These are phyloP conservation scores for Ogataea glucozyma DNA, from an alignment of 805 yeast species.

Conservation along the genomic window DNA sequence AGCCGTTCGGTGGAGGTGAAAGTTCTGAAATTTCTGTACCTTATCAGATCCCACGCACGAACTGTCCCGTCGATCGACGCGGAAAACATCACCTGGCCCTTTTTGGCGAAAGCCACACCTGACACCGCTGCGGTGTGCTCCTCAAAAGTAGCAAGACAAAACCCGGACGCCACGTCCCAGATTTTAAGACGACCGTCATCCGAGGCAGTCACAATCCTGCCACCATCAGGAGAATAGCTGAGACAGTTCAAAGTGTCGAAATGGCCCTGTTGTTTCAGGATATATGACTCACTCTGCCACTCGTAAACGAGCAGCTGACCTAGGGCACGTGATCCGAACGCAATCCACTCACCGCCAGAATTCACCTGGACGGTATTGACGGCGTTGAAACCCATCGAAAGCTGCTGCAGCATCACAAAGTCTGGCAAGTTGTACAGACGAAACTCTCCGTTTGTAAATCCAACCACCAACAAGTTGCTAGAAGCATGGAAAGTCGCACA, in stretches of 20 bases:
- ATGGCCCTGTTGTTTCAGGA: constrained; percentile 95
- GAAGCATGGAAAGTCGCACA: constrained; percentile 82
- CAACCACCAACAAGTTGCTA: constrained; percentile 77
- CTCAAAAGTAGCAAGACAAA: constrained; percentile 86
- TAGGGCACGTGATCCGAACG: constrained; percentile 84
- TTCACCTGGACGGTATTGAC: constrained; percentile 82
- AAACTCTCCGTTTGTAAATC: constrained; percentile 88
- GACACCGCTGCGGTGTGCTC: constrained; percentile 92
- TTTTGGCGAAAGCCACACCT: constrained; percentile 80
- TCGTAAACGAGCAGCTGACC: constrained; percentile 97
- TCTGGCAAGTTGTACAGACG: constrained; percentile 85
- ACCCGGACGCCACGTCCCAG: constrained; percentile 94
- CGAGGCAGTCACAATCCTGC: constrained; percentile 86
- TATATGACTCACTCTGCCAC: constrained; percentile 97
- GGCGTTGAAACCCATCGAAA: constrained; percentile 89
- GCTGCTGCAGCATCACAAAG: constrained; percentile 76
- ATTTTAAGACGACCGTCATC: constrained; percentile 97
- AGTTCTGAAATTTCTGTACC: constrained; percentile 92
- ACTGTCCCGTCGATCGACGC: constrained; percentile 95
- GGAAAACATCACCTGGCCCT: constrained; percentile 88
- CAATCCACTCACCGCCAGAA: constrained; percentile 91
- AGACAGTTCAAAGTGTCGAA: constrained; percentile 85
- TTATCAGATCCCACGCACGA: constrained; percentile 92
- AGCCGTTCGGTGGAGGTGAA: constrained; percentile 88
- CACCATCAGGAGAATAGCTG: constrained; percentile 92